Percentiles rank a stretch among this genome's conserved stretches.
These are phyloP conservation scores for Coniochaeta prunicola DNA, from an alignment of 2,329 filamentous ascomycete genomes.

Conservation along the genomic window DNA sequence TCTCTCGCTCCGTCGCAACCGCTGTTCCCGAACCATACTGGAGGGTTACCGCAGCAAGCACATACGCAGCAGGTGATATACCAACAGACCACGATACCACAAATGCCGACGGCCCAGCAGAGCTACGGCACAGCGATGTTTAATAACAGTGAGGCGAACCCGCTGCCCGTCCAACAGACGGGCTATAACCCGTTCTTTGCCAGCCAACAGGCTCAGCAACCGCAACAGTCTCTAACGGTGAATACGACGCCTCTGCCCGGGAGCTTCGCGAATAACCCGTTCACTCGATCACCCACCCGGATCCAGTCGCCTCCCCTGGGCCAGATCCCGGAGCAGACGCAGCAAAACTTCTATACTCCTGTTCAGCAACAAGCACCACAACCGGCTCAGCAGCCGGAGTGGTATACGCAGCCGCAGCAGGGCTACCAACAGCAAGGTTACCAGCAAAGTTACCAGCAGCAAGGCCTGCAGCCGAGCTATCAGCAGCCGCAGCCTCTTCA, in stretches of 20 bases:
- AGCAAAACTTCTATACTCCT: slow-evolving; percentile 31
- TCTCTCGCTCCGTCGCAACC: slow-evolving; percentile 53
- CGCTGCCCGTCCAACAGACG: slow-evolving; percentile 29
- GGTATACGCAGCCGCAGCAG: not conserved
- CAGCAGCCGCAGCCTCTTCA: slow-evolving; percentile 9
- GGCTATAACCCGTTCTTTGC: slow-evolving; percentile 47
- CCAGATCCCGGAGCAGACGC: slow-evolving; percentile 46
- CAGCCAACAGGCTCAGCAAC: slow-evolving; percentile 24
- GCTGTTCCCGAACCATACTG: slow-evolving; percentile 66
- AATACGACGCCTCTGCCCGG: slow-evolving; percentile 29
- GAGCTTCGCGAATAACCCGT: slow-evolving; percentile 37
- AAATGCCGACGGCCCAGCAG: slow-evolving; percentile 31
- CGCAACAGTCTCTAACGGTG: slow-evolving; percentile 29
- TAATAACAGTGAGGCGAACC: slow-evolving; percentile 35
- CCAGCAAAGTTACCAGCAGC: not conserved
- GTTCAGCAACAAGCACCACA: too few relatives aligned
- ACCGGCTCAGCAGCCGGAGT: not conserved
- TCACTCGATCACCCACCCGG: slow-evolving; percentile 39
- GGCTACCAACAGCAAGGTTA: not conserved
- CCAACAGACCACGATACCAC: slow-evolving; percentile 33
- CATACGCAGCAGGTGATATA: slow-evolving; percentile 28
- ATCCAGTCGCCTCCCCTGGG: slow-evolving; percentile 42
- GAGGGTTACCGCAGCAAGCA: slow-evolving; percentile 35
- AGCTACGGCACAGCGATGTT: slow-evolving; percentile 33
- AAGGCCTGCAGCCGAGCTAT: slow-evolving; percentile 3